A percentile compares a stretch with the other conserved stretches of the same genome.
These are phyloP conservation scores for Penicillium paxilli DNA, from an alignment of 495 filamentous ascomycete genomes.

Conservation along the genomic window DNA sequence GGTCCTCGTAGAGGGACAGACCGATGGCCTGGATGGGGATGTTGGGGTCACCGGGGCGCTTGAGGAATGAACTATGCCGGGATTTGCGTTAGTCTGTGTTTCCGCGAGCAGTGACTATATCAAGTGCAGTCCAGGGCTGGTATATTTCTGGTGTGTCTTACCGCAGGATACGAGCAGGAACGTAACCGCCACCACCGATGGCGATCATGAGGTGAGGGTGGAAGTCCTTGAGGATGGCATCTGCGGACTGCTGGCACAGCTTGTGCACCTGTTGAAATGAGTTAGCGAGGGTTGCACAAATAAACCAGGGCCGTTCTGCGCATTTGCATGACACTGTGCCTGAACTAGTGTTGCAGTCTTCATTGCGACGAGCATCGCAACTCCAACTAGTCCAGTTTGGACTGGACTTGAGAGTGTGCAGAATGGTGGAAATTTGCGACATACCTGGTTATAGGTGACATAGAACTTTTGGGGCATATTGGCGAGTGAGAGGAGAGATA, in stretches of 20 bases:
- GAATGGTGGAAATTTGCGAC: not conserved
- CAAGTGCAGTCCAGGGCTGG: too few relatives aligned
- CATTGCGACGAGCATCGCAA: too few relatives aligned
- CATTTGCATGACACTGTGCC: too few relatives aligned
- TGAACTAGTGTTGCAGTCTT: too few relatives aligned
- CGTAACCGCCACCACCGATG: conserved; percentile 96
- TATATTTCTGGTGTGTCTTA: too few relatives aligned
- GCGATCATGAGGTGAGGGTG: conserved; percentile 96
- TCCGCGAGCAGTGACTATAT: not conserved
- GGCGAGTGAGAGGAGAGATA: conserved; percentile 8
- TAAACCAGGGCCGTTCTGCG: too few relatives aligned
- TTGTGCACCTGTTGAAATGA: conserved; percentile 76
- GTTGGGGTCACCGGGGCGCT: conserved; percentile 81
- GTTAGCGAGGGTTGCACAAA: too few relatives aligned
- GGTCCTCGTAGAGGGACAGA: conserved; percentile 91
- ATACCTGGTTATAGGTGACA: conserved; percentile 93
- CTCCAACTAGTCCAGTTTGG: not conserved
- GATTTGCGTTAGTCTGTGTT: conserved; percentile 7
- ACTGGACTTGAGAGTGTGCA: not conserved
- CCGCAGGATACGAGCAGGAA: conserved; percentile 94
- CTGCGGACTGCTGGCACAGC: conserved; percentile 83
- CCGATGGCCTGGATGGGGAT: conserved; percentile 99
- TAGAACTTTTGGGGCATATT: conserved; percentile 88
- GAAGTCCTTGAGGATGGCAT: conserved; percentile 77
- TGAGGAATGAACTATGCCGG: conserved; percentile 82